Conservation (phyloP, 306 rosid genomes). For the Malus sieversii region DNA sequence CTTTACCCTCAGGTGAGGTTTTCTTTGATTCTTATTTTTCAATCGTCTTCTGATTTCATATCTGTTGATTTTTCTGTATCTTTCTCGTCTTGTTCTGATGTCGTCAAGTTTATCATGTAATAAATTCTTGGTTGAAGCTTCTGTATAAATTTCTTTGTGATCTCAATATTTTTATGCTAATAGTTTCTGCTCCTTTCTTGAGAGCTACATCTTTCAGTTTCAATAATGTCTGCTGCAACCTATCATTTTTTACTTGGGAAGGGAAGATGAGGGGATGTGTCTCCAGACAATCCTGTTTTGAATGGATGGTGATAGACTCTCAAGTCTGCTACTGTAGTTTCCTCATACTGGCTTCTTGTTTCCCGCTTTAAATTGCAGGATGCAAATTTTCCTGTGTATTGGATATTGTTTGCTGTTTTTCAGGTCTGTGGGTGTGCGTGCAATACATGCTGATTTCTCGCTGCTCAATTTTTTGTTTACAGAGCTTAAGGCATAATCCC, state of each 20-base stretch:
- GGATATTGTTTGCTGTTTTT: neutral
- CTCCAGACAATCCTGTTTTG: neutral
- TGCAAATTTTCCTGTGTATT: neutral
- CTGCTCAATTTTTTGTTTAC: conserved; percentile 16
- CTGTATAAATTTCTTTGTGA: neutral
- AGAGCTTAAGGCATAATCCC: conserved; percentile 95
- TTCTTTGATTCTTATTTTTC: neutral
- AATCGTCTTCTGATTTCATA: neutral
- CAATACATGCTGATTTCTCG: conserved; percentile 4
- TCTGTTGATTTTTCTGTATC: neutral
- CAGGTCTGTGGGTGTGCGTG: neutral
- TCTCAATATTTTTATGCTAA: neutral
- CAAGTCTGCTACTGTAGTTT: neutral
- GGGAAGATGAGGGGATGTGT: neutral
- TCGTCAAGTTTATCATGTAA: neutral
- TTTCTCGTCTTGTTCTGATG: neutral
- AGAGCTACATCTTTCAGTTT: neutral
- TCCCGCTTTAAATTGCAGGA: neutral
- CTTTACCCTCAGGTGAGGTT: conserved; percentile 90
- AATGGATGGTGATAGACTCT: neutral
- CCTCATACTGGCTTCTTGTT: neutral
- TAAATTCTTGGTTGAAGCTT: neutral
- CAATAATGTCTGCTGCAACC: neutral
- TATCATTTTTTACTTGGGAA: neutral
- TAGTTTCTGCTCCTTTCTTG: neutral